These are phyloP conservation scores for Chalciporus chontae DNA, from an alignment of 768 basidiomycete genomes.

Conservation along the genomic window DNA sequence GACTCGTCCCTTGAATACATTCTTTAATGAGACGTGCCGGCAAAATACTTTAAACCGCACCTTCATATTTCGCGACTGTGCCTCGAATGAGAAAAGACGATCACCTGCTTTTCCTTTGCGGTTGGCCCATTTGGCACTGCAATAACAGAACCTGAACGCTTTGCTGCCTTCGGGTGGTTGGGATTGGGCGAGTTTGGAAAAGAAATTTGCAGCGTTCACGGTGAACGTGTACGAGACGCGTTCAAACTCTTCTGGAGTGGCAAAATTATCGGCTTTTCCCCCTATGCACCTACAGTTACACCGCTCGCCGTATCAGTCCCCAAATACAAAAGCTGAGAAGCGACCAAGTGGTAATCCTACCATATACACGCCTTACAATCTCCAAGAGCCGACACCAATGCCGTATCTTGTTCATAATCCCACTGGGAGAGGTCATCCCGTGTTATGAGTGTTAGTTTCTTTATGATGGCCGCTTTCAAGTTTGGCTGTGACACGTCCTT, in stretches of 20 bases:
- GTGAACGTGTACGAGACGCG: conserved; percentile 24
- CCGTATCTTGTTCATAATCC: conserved; percentile 25
- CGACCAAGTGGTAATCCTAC: conserved; percentile 1
- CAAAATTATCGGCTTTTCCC: conserved; percentile 21
- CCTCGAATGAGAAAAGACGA: conserved; percentile 15
- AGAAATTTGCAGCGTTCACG: conserved; percentile 22
- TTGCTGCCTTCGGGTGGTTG: not conserved
- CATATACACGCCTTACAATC: conserved; percentile 26
- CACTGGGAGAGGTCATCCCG: conserved; percentile 24
- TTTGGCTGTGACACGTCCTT: conserved; percentile 9
- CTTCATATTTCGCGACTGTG: conserved; percentile 24
- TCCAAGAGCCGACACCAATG: conserved; percentile 19
- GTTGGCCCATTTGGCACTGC: conserved; percentile 23
- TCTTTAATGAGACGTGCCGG: too few species aligned
- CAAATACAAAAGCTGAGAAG: not conserved
- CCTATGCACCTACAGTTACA: conserved; percentile 20
- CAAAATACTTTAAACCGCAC: conserved; percentile 1
- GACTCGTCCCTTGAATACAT: conserved; percentile 19
- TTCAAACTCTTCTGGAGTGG: conserved; percentile 22
- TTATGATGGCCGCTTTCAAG: conserved; percentile 14
- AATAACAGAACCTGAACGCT: conserved; percentile 25
- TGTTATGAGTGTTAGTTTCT: conserved; percentile 21
- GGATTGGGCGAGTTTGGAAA: conserved; percentile 16
- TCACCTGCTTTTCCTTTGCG: conserved; percentile 11
- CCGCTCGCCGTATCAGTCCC: conserved; percentile 1